A percentile compares a stretch with the other conserved stretches of the same genome.
These are phyloP conservation scores for Tieghemiomyces parasiticus DNA, from an alignment of 192 early-diverging fungal genomes.

Conservation along the genomic window DNA sequence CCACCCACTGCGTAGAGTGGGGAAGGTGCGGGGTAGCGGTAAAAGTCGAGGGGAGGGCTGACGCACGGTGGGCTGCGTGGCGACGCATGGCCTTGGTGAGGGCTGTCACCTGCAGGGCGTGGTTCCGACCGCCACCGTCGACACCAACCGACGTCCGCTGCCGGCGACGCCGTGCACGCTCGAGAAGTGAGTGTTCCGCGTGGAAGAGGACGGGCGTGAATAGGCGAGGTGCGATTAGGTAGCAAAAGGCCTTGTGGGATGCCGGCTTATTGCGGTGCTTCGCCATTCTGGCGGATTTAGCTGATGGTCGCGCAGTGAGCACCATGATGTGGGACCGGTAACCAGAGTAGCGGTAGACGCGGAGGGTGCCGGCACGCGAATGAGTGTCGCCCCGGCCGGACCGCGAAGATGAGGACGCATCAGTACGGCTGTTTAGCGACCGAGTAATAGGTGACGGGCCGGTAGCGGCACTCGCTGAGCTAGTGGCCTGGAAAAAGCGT, in stretches of 20 bases:
- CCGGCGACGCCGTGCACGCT: not conserved
- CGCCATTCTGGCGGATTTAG: no score
- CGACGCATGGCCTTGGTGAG: no score
- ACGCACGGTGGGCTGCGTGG: no score
- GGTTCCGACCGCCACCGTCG: not conserved
- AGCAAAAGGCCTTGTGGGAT: not conserved
- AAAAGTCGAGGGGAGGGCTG: no score
- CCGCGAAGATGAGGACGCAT: not conserved
- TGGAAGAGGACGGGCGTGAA: not conserved
- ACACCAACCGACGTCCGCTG: not conserved
- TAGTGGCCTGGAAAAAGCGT: not conserved
- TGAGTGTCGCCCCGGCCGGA: not conserved
- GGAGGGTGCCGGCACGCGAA: not conserved
- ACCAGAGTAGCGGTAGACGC: conserved; percentile 1
- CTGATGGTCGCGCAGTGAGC: no score
- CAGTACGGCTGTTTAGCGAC: not conserved
- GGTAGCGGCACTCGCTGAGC: conserved; percentile 1
- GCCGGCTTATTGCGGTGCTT: not conserved
- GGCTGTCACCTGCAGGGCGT: not conserved
- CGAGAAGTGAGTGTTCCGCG: not conserved
- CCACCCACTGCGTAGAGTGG: no score
- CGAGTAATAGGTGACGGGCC: not conserved
- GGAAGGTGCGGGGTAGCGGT: no score
- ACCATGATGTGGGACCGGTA: conserved; percentile 9
- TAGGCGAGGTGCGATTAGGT: conserved; percentile 1